A percentile compares a stretch with the other conserved stretches of the same genome.
Evolutionary conservation across 2,329 filamentous ascomycete genomes (phyloP).

Genomic region (Fusarium euwallaceae): DNA sequence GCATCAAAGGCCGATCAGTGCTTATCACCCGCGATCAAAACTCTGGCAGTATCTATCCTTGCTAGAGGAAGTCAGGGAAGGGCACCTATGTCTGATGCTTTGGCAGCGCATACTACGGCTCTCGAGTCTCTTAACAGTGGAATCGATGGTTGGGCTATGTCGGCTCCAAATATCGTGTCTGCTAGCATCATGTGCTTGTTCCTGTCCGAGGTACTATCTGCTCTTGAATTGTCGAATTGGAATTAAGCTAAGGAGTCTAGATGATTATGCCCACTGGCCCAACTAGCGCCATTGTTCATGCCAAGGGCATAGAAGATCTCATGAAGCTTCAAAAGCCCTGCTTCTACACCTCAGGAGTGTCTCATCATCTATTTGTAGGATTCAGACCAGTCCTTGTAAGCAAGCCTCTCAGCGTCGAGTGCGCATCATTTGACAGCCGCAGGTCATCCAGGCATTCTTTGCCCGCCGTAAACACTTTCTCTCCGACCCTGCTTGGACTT

Average conservation of each 20-base stretch:
- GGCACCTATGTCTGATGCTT: constrained; percentile 41
- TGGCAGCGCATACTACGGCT: constrained; percentile 49
- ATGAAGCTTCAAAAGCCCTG: constrained; percentile 50
- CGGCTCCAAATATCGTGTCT: constrained; percentile 9
- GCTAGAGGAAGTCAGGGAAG: constrained; percentile 35
- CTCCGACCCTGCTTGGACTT: constrained; percentile 11
- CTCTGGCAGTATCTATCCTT: constrained; percentile 50
- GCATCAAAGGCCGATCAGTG: constrained; percentile 32
- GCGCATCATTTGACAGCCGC: too few relatives aligned
- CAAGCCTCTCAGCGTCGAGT: background rate
- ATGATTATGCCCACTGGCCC: constrained; percentile 50
- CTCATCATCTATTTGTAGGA: constrained; percentile 56
- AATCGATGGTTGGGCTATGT: background rate
- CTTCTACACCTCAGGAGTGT: constrained; percentile 49
- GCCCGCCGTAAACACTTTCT: constrained; percentile 16
- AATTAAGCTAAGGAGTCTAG: background rate
- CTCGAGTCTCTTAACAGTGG: constrained; percentile 46
- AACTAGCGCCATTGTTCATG: constrained; percentile 48
- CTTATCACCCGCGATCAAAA: constrained; percentile 49
- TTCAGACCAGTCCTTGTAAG: constrained; percentile 56
- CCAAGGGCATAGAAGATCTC: constrained; percentile 51
- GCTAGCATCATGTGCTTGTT: constrained; percentile 27
- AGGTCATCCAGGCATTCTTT: constrained; percentile 20
- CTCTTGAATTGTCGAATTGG: background rate
- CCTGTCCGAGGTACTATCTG: constrained; percentile 11